Evolutionary conservation across 2,329 filamentous ascomycete genomes (phyloP).

Genomic region (Hypoxylon sp.): DNA sequence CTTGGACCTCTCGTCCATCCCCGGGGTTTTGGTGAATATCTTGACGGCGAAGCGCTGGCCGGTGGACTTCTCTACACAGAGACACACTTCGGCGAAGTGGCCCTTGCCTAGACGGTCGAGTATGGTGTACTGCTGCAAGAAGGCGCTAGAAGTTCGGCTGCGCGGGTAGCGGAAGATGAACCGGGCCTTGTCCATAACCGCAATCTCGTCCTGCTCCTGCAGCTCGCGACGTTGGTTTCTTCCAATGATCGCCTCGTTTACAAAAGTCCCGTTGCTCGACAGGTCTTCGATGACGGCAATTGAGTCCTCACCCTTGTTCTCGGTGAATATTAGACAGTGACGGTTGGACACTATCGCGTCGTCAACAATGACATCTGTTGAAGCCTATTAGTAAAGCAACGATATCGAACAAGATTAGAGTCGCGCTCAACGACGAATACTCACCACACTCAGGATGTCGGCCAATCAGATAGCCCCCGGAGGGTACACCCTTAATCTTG

Average conservation of each 20-base stretch:
- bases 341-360: slow-evolving; percentile 87
- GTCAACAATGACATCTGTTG: slow-evolving; percentile 73
- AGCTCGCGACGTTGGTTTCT: slow-evolving; percentile 91
- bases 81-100: slow-evolving; percentile 92
- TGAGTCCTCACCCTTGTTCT: slow-evolving; percentile 64
- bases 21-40: slow-evolving; percentile 85
- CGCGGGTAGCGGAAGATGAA: slow-evolving; percentile 93
- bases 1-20: slow-evolving; percentile 83
- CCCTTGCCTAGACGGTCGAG: slow-evolving; percentile 90
- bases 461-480: slow-evolving; percentile 89
- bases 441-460: slow-evolving; percentile 92
- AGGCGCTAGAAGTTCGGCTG: slow-evolving; percentile 75
- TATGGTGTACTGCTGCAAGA: slow-evolving; percentile 85
- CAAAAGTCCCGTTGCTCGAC: slow-evolving; percentile 94
- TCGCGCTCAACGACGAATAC: slow-evolving; percentile 49
- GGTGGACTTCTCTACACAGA: slow-evolving; percentile 85
- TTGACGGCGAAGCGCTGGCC: slow-evolving; percentile 91
- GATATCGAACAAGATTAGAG: neutral
- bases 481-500: slow-evolving; percentile 67
- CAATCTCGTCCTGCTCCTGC: slow-evolving; percentile 88
- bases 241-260: slow-evolving; percentile 90
- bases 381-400: slow-evolving; percentile 22
- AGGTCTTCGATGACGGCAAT: slow-evolving; percentile 88
- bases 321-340: slow-evolving; percentile 73
- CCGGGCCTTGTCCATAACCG: slow-evolving; percentile 81